phyloP scores from a whole-genome alignment of 1,284 basidiomycete genomes.

The Pseudomicrostroma phylloplanum region DNA sequence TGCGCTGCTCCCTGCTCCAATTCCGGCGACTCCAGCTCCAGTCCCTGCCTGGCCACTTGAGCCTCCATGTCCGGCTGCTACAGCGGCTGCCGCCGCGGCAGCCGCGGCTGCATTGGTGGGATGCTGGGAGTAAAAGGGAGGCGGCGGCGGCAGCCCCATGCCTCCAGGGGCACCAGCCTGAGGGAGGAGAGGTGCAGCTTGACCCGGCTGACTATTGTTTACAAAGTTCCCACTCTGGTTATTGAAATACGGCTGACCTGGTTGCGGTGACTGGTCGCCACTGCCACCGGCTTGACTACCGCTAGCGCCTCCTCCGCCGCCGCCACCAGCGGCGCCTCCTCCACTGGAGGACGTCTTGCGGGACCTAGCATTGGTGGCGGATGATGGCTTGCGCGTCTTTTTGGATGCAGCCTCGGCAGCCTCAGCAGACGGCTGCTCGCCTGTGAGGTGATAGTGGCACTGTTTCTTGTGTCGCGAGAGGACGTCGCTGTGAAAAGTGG shows the following conservation, averaged over 20 bases:
- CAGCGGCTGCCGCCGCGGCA: no score
- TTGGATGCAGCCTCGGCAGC: background rate
- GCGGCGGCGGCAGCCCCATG: background rate
- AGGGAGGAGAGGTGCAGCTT: background rate
- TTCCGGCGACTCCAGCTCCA: background rate
- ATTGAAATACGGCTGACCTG: no score
- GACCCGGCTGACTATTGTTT: background rate
- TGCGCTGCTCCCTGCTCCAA: background rate
- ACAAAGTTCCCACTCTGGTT: no score
- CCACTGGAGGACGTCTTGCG: background rate
- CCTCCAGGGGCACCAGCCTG: background rate
- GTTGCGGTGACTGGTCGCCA: no score
- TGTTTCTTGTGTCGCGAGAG: slow-evolving; percentile 47
- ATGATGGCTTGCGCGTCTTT: slow-evolving; percentile 7
- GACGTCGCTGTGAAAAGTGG: slow-evolving; percentile 32
- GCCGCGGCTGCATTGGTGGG: no score
- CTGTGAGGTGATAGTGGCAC: slow-evolving; percentile 37
- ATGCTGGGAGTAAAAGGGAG: background rate
- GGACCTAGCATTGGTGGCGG: background rate
- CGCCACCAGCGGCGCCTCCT: background rate
- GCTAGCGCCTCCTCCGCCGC: background rate
- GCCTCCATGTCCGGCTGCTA: no score
- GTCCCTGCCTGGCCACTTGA: no score
- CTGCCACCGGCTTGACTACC: background rate
- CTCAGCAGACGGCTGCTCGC: slow-evolving; percentile 14